These are phyloP conservation scores for Phytophthora sp. DNA, from an alignment of 352 stramenopile genomes.

Conservation along the genomic window DNA sequence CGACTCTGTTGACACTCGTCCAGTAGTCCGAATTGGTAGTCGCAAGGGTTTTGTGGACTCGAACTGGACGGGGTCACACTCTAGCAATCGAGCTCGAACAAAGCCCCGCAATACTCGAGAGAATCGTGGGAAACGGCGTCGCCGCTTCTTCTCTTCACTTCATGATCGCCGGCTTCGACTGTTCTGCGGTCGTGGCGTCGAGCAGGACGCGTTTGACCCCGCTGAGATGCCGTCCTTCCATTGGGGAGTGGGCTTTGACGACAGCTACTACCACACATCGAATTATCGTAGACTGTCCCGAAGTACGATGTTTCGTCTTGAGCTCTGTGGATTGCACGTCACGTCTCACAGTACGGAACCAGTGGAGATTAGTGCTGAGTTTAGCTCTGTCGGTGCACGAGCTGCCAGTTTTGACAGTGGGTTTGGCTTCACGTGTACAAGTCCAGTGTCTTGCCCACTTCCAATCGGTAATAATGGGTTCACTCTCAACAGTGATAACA, in stretches of 20 bases:
- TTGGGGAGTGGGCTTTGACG: constrained; percentile 34
- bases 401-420: constrained; percentile 24
- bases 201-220: constrained; percentile 26
- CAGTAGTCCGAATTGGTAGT: constrained; percentile 3
- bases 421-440: constrained; percentile 22
- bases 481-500: constrained; percentile 4
- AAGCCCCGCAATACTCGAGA: constrained; percentile 7
- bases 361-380: background rate
- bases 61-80: constrained; percentile 12
- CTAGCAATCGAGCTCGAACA: constrained; percentile 14
- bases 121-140: constrained; percentile 7
- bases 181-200: constrained; percentile 20
- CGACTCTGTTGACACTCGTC: too few species aligned
- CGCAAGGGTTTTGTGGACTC: constrained; percentile 18
- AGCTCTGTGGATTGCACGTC: constrained; percentile 25
- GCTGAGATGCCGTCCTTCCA: constrained; percentile 21
- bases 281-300: constrained; percentile 18
- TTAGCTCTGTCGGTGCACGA: constrained; percentile 13
- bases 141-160: constrained; percentile 20
- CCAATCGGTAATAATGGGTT: constrained; percentile 19
- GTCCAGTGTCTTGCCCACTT: constrained; percentile 27
- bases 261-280: constrained; percentile 18
- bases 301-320: constrained; percentile 23
- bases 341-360: constrained; percentile 10
- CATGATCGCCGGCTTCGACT: constrained; percentile 9